phyloP scores from a whole-genome alignment of 2,329 filamentous ascomycete species.

The Penicillium fuscoglaucum region DNA sequence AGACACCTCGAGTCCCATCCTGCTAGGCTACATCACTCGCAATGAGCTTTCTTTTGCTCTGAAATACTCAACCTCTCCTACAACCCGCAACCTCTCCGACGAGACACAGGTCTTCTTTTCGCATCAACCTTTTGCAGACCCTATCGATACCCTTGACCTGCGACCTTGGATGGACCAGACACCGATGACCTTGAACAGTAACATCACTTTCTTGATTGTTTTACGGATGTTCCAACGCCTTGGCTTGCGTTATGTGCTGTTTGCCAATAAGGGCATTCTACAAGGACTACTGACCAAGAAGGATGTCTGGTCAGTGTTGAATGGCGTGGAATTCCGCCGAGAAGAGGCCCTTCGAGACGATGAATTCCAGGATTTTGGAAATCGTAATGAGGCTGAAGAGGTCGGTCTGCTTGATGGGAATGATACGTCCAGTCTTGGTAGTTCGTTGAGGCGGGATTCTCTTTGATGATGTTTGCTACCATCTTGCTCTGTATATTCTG shows the following conservation, averaged over 20 bases:
- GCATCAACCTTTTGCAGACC: constrained; percentile 78
- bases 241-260: constrained; percentile 84
- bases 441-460: constrained; percentile 34
- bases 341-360: constrained; percentile 33
- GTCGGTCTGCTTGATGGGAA: constrained; percentile 40
- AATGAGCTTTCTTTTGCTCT: constrained; percentile 85
- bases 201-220: constrained; percentile 76
- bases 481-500: neutral
- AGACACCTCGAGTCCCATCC: constrained; percentile 71
- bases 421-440: constrained; percentile 34
- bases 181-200: constrained; percentile 81
- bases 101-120: constrained; percentile 81
- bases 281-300: constrained; percentile 93
- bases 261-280: constrained; percentile 76
- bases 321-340: constrained; percentile 64
- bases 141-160: constrained; percentile 76
- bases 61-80: constrained; percentile 56
- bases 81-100: constrained; percentile 55
- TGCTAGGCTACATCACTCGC: constrained; percentile 91
- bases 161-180: constrained; percentile 99
- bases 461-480: constrained; percentile 24
- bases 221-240: constrained; percentile 93
- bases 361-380: constrained; percentile 30
- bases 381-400: constrained; percentile 35
- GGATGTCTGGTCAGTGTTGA: constrained; percentile 91